Conservation (phyloP, 257 asterid genomes). For the Coffea eugenioides region DNA sequence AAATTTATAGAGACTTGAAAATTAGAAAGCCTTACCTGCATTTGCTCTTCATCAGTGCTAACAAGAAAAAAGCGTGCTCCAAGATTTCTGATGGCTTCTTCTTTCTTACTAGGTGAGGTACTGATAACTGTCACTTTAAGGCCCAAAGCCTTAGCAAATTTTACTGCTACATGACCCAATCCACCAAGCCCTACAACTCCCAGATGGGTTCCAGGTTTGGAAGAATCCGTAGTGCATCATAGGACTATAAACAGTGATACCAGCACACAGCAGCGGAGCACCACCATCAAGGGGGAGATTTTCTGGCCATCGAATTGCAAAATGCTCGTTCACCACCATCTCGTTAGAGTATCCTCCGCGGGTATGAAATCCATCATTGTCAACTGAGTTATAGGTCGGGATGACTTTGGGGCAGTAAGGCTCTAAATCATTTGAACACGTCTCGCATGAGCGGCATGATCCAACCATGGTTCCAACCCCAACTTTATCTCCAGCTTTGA, state of each 20-base stretch:
- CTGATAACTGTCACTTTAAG: conserved; percentile 29
- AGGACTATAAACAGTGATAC: conserved; percentile 31
- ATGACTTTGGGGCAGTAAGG: background rate
- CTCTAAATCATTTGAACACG: conserved; percentile 16
- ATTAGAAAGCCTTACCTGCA: background rate
- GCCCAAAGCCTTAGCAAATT: conserved; percentile 31
- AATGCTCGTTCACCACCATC: conserved; percentile 30
- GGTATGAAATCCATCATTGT: conserved; percentile 16
- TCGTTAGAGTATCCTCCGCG: conserved; percentile 29
- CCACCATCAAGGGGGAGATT: conserved; percentile 27
- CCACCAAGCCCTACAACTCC: conserved; percentile 38
- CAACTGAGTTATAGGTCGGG: conserved; percentile 7
- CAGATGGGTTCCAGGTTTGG: conserved; percentile 24
- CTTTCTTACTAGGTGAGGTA: conserved; percentile 22
- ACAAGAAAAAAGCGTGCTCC: conserved; percentile 22
- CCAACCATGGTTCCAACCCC: conserved; percentile 31
- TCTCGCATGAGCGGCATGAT: conserved; percentile 23
- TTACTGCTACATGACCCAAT: conserved; percentile 30
- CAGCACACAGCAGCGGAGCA: conserved; percentile 28
- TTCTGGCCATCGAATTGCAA: conserved; percentile 24
- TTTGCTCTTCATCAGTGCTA: conserved; percentile 13
- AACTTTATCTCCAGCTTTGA: conserved; percentile 25
- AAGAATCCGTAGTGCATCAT: conserved; percentile 26
- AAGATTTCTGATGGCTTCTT: conserved; percentile 19
- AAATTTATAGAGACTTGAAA: no score